These are phyloP conservation scores for Hanseniaspora lindneri DNA, from an alignment of 805 yeast species.

Conservation along the genomic window DNA sequence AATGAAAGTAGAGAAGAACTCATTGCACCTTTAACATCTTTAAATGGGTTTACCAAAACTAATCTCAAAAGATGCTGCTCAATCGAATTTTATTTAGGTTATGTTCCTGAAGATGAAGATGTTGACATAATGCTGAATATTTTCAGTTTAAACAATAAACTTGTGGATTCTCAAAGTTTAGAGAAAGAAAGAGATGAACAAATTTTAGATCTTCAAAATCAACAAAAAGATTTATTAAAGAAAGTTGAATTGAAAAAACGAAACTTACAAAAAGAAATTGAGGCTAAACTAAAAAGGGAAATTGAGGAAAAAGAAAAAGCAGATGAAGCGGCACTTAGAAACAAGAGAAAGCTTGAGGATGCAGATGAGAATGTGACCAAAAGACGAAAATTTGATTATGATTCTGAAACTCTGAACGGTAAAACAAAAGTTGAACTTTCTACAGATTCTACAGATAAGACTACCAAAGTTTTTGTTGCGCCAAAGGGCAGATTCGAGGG, in stretches of 20 bases:
- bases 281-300: slow-evolving; percentile 16
- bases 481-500: slow-evolving; percentile 5
- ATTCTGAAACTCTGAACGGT: background rate
- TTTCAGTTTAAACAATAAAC: background rate
- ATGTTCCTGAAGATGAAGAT: background rate
- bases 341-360: background rate
- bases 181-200: slow-evolving; percentile 16
- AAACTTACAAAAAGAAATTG: slow-evolving; percentile 9
- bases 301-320: slow-evolving; percentile 6
- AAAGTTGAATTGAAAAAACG: background rate
- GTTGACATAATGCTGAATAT: background rate
- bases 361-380: slow-evolving; percentile 14
- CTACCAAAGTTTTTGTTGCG: background rate
- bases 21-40: slow-evolving; percentile 8
- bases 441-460: background rate
- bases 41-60: slow-evolving; percentile 6
- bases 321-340: background rate
- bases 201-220: slow-evolving; percentile 15
- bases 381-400: slow-evolving; percentile 1
- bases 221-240: slow-evolving; percentile 14
- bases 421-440: slow-evolving; percentile 9
- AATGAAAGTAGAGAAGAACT: slow-evolving; percentile 11
- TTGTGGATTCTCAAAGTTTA: slow-evolving; percentile 2
- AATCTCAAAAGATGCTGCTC: background rate
- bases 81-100: background rate